These are phyloP conservation scores for Picea abies DNA, from an alignment of 83 land plant species.

Conservation along the genomic window DNA sequence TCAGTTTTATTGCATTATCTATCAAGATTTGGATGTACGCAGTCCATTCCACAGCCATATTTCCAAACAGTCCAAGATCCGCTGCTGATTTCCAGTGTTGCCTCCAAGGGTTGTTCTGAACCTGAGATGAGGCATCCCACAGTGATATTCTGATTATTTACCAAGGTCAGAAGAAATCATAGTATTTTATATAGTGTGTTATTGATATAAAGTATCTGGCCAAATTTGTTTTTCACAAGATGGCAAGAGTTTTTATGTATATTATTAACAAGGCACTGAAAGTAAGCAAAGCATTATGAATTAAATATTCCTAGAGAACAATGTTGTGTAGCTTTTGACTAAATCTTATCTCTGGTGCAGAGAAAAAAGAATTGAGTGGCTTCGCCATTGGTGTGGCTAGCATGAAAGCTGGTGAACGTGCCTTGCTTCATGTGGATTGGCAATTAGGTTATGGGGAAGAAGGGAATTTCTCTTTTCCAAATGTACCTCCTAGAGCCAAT, in stretches of 20 bases:
- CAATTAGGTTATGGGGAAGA: slow-evolving; percentile 93
- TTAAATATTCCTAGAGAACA: not conserved
- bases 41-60: too few relatives aligned
- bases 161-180: too few relatives aligned
- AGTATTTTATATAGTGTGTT: not conserved
- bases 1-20: too few relatives aligned
- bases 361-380: slow-evolving; percentile 75
- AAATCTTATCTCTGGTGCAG: slow-evolving; percentile 31
- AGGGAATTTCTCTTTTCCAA: slow-evolving; percentile 98
- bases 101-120: too few relatives aligned
- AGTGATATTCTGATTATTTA: too few relatives aligned
- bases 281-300: not conserved
- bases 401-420: slow-evolving; percentile 95
- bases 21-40: too few relatives aligned
- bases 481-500: slow-evolving; percentile 97
- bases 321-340: slow-evolving; percentile 5
- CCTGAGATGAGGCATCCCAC: too few relatives aligned
- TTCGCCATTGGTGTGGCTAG: slow-evolving; percentile 84
- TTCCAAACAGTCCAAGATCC: too few relatives aligned
- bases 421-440: slow-evolving; percentile 86
- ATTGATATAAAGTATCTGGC: not conserved
- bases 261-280: not conserved
- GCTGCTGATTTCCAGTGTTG: too few relatives aligned
- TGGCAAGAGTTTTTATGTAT: not conserved
- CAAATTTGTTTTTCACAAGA: not conserved